Conservation (phyloP, 1,284 basidiomycete genomes). For the Ganoderma boninense region DNA sequence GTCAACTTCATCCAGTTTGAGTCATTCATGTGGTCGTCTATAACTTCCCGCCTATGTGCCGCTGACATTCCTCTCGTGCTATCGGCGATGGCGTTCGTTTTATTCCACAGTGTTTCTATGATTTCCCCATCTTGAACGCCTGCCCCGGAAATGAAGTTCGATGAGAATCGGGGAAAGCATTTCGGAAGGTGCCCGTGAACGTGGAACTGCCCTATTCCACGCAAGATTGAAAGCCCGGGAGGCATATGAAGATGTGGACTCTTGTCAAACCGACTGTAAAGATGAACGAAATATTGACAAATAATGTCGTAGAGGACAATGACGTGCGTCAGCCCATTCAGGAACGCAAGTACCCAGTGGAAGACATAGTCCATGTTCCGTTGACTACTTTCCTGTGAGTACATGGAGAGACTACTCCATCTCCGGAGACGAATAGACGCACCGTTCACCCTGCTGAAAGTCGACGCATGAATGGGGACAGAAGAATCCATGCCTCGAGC, state of each 20-base stretch:
- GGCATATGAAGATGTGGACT: not conserved
- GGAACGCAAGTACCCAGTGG: not conserved
- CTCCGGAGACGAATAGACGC: too few species aligned
- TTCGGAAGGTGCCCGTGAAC: constrained; percentile 29
- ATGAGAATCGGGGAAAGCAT: too few species aligned
- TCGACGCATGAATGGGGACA: too few species aligned
- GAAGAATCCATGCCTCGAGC: too few species aligned
- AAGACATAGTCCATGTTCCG: constrained; percentile 37
- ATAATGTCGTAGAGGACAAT: constrained; percentile 8
- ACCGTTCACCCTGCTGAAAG: too few species aligned
- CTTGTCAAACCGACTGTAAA: not conserved
- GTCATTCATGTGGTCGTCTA: constrained; percentile 36
- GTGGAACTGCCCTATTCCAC: constrained; percentile 27
- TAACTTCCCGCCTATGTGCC: too few species aligned
- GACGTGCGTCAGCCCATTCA: not conserved
- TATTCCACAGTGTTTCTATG: constrained; percentile 34
- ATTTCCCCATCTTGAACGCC: constrained; percentile 34
- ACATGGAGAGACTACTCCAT: too few species aligned
- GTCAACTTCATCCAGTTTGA: constrained; percentile 35
- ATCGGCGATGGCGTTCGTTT: too few species aligned
- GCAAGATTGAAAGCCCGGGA: not conserved
- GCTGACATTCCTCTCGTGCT: too few species aligned
- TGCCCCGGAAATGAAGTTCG: constrained; percentile 30
- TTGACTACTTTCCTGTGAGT: too few species aligned
- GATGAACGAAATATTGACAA: constrained; percentile 6